A percentile compares a stretch with the other conserved stretches of the same genome.
These are phyloP conservation scores for Vinca minor DNA, from an alignment of 257 asterid species.

Conservation along the genomic window DNA sequence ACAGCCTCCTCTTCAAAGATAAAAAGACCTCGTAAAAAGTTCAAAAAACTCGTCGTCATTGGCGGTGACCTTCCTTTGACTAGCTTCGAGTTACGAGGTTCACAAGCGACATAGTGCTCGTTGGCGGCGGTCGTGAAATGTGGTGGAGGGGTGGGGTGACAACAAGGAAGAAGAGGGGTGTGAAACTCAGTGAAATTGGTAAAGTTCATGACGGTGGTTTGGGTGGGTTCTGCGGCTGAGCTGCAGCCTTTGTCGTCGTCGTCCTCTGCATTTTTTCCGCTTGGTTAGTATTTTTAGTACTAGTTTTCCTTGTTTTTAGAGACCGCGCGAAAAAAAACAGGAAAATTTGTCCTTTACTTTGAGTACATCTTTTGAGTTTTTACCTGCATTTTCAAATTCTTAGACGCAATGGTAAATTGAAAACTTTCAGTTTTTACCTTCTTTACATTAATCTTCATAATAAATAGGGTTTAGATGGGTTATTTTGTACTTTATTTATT, in stretches of 20 bases:
- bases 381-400: too few species aligned
- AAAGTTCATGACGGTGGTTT: neutral
- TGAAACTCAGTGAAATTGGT: neutral
- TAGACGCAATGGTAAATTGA: too few species aligned
- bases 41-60: neutral
- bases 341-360: too few species aligned
- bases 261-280: neutral
- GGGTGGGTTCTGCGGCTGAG: neutral
- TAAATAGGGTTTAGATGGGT: too few species aligned
- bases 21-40: slow-evolving; percentile 5
- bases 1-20: neutral
- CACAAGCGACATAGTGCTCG: neutral
- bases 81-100: neutral
- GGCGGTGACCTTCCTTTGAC: neutral
- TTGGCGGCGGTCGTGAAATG: slow-evolving; percentile 5
- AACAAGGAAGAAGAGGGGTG: slow-evolving; percentile 11
- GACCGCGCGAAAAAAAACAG: too few species aligned
- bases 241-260: neutral
- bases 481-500: too few species aligned
- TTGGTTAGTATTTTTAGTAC: neutral
- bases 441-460: too few species aligned
- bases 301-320: neutral
- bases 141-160: too few species aligned
- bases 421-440: too few species aligned
- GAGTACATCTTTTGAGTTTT: too few species aligned